Conservation (phyloP, 345 rosid genomes). For the Arabidopsis suecica region DNA sequence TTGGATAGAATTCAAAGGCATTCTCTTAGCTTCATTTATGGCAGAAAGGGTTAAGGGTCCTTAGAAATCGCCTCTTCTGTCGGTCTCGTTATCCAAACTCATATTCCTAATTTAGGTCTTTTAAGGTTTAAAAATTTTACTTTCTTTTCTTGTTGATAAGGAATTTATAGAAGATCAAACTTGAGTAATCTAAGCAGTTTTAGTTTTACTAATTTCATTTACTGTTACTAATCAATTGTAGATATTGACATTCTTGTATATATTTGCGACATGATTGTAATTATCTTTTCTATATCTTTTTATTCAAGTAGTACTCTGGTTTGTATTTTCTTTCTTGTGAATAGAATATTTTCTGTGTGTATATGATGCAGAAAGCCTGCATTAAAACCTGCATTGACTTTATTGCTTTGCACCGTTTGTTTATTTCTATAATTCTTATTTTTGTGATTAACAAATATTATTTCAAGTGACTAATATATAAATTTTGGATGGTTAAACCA, state of each 20-base stretch:
- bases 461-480: background rate
- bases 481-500: slow-evolving; percentile 8
- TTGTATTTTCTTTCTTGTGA: slow-evolving; percentile 16
- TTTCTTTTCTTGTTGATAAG: background rate
- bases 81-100: slow-evolving; percentile 24
- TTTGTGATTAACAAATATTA: background rate
- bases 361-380: slow-evolving; percentile 24
- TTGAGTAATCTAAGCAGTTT: background rate
- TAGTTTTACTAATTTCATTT: background rate
- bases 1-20: background rate
- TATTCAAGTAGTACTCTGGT: background rate
- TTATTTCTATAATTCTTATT: background rate
- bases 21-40: slow-evolving; percentile 25
- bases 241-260: slow-evolving; percentile 6
- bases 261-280: background rate
- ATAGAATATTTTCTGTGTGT: background rate
- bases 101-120: slow-evolving; percentile 17
- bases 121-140: background rate
- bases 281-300: background rate
- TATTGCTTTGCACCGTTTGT: background rate
- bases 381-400: slow-evolving; percentile 17
- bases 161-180: background rate
- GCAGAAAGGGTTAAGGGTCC: slow-evolving; percentile 11
- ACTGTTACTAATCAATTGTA: background rate
- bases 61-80: slow-evolving; percentile 17